Conservation (phyloP, 2,329 filamentous ascomycete species). For the Alternaria gansuensis region DNA sequence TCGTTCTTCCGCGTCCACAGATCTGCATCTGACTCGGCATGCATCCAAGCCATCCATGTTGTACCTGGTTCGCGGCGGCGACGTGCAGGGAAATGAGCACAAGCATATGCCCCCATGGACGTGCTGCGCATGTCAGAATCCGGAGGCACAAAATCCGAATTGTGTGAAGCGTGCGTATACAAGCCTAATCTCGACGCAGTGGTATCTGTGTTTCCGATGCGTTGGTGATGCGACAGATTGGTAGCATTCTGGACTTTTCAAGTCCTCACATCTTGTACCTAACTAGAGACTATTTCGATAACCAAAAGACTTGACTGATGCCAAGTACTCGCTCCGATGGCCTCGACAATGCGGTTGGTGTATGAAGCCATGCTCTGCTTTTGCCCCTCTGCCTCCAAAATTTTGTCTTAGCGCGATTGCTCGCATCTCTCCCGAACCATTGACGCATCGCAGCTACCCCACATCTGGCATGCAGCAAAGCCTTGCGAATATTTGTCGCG, state of each 20-base stretch:
- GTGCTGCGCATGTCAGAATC: constrained; percentile 20
- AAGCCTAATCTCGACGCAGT: constrained; percentile 16
- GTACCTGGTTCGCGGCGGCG: constrained; percentile 14
- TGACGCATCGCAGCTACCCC: constrained; percentile 43
- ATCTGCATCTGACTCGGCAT: constrained; percentile 12
- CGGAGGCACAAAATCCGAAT: constrained; percentile 8
- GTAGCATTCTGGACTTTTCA: background rate
- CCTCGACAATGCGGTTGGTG: background rate
- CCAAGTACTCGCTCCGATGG: background rate
- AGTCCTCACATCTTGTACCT: background rate
- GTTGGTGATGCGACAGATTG: background rate
- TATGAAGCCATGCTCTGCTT: background rate
- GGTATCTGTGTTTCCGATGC: constrained; percentile 16
- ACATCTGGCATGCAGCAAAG: constrained; percentile 42
- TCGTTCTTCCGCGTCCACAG: constrained; percentile 3
- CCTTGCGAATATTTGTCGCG: constrained; percentile 26
- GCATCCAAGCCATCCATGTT: constrained; percentile 1
- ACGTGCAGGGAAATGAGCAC: constrained; percentile 14
- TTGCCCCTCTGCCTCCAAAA: constrained; percentile 39
- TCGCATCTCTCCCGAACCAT: constrained; percentile 25
- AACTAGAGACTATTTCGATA: background rate
- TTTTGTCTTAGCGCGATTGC: constrained; percentile 38
- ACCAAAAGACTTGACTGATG: background rate
- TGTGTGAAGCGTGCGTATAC: constrained; percentile 12
- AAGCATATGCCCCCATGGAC: constrained; percentile 6